Conservation (phyloP, 108 stramenopile genomes). For the Schizochytrium sp. region DNA sequence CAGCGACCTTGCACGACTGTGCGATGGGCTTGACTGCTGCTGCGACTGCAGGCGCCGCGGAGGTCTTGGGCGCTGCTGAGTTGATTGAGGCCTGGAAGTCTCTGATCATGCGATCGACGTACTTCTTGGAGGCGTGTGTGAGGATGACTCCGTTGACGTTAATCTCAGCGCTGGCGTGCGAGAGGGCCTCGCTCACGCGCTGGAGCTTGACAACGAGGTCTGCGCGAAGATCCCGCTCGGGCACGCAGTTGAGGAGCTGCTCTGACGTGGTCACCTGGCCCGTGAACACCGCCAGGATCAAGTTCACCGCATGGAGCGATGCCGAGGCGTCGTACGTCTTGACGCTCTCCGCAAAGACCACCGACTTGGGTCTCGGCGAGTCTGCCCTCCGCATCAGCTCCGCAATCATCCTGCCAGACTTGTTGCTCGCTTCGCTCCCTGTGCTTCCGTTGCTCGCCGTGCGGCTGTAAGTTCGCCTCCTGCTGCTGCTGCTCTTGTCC, state of each 20-base stretch:
- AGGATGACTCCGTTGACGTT: constrained; percentile 47
- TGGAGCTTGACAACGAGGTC: constrained; percentile 43
- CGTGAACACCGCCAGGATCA: constrained; percentile 33
- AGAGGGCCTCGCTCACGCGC: constrained; percentile 42
- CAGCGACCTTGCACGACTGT: too few species aligned
- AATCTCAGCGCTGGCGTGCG: constrained; percentile 29
- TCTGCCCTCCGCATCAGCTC: not conserved
- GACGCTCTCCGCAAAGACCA: constrained; percentile 42
- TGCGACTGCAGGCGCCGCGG: too few species aligned
- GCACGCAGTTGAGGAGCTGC: constrained; percentile 42
- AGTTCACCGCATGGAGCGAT: constrained; percentile 11
- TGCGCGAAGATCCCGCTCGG: not conserved
- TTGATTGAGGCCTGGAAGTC: not conserved
- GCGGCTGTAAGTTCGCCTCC: too few species aligned
- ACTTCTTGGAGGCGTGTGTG: constrained; percentile 26
- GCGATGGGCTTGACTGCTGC: too few species aligned
- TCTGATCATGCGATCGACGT: constrained; percentile 18
- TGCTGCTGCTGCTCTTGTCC: too few species aligned
- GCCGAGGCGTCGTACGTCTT: constrained; percentile 48
- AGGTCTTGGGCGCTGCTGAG: too few species aligned
- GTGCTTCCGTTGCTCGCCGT: not conserved
- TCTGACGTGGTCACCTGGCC: constrained; percentile 51
- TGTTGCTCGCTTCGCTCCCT: not conserved
- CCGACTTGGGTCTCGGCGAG: constrained; percentile 40
- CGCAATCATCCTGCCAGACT: constrained; percentile 2